A percentile compares a stretch with the other conserved stretches of the same genome.
Conservation (phyloP, 768 basidiomycete species). For the Sistotremastrum suecicum region DNA sequence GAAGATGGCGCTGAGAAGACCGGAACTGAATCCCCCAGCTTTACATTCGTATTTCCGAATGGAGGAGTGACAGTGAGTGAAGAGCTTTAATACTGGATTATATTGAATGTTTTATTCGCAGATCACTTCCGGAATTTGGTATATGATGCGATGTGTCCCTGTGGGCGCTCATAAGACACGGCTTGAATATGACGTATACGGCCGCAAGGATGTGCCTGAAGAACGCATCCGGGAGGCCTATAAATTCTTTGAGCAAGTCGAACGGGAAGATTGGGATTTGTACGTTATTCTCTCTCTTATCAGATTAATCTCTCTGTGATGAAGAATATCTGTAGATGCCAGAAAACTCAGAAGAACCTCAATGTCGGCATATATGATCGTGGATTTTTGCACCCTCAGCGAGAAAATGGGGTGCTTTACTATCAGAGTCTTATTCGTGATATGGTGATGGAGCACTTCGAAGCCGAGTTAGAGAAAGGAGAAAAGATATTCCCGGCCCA, state of each 20-base stretch:
- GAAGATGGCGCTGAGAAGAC: background rate
- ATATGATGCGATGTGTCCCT: background rate
- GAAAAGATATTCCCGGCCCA: no score
- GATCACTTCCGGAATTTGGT: background rate
- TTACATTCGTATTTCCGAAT: slow-evolving; percentile 5
- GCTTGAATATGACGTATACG: slow-evolving; percentile 1
- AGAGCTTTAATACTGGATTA: background rate
- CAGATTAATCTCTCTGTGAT: no score
- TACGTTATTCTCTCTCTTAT: background rate
- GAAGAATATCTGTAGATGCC: no score
- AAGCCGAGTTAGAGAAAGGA: no score
- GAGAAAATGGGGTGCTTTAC: no score
- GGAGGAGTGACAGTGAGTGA: background rate
- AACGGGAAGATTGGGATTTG: slow-evolving; percentile 6
- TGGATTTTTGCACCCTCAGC: background rate
- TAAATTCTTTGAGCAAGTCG: slow-evolving; percentile 5
- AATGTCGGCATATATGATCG: slow-evolving; percentile 3
- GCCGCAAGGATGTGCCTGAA: slow-evolving; percentile 3
- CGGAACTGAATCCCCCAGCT: background rate
- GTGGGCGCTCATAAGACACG: slow-evolving; percentile 1
- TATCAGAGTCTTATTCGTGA: no score
- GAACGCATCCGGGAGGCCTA: background rate
- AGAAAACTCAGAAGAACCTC: slow-evolving; percentile 1
- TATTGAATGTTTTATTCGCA: slow-evolving; percentile 2
- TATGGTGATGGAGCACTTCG: no score